Evolutionary conservation across 129 eudicot genomes (phyloP).

Genomic region (Deinandra increscens): DNA sequence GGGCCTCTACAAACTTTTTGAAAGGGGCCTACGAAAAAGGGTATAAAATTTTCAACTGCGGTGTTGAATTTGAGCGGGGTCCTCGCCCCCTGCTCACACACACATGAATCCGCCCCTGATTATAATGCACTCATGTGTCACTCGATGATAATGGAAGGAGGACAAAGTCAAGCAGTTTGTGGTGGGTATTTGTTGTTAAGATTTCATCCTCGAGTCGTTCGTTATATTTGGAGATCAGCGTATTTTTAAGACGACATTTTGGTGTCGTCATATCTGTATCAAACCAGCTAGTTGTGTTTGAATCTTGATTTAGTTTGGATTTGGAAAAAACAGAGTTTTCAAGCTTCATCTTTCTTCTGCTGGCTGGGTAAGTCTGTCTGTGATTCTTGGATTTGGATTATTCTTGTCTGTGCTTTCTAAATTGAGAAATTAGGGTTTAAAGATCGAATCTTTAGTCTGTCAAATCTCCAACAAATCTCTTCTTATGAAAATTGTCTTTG

Average conservation of each 20-base stretch:
- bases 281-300: no score
- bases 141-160: constrained; percentile 31
- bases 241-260: constrained; percentile 29
- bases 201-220: constrained; percentile 6
- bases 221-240: neutral
- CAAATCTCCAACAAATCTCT: neutral
- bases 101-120: no score
- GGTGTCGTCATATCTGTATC: constrained; percentile 10
- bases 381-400: no score
- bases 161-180: constrained; percentile 23
- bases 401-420: constrained; percentile 7
- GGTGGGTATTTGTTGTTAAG: neutral
- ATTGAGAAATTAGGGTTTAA: constrained; percentile 12
- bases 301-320: constrained; percentile 5
- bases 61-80: no score
- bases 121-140: constrained; percentile 30
- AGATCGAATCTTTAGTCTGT: constrained; percentile 18
- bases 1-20: no score
- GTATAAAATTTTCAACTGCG: no score
- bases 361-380: no score
- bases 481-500: constrained; percentile 3
- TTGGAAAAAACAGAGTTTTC: constrained; percentile 16
- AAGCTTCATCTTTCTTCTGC: neutral
- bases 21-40: no score
- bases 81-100: no score